phyloP scores from a whole-genome alignment of 352 stramenopile species.

The Sclerospora graminicola region DNA sequence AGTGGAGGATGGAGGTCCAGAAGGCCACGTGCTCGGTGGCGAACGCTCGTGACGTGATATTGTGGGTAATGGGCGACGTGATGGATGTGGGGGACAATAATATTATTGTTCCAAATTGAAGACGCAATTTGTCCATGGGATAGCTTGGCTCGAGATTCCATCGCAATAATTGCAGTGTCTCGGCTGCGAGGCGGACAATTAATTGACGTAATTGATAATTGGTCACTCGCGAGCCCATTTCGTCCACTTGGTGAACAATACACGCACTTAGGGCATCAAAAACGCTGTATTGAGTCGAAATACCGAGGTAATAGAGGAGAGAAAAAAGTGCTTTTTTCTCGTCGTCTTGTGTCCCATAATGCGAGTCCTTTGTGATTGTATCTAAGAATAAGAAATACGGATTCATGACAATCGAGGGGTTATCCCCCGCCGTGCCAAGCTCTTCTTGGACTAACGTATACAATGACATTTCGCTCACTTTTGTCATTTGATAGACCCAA shows the following conservation, averaged over 20 bases:
- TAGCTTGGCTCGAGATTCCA: slow-evolving; percentile 21
- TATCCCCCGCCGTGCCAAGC: slow-evolving; percentile 6
- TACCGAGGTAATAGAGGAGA: slow-evolving; percentile 24
- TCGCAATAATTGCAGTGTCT: slow-evolving; percentile 8
- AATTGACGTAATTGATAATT: slow-evolving; percentile 23
- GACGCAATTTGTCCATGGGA: too few species aligned
- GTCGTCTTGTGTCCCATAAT: slow-evolving; percentile 21
- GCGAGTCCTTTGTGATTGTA: slow-evolving; percentile 24
- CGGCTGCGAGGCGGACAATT: slow-evolving; percentile 12
- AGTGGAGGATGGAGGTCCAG: too few species aligned
- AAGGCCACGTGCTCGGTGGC: too few species aligned
- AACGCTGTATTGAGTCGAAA: slow-evolving; percentile 10
- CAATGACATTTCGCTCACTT: slow-evolving; percentile 34
- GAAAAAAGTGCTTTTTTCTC: slow-evolving; percentile 5
- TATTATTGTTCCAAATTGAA: too few species aligned
- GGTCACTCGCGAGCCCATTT: slow-evolving; percentile 5
- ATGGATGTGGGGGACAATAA: too few species aligned
- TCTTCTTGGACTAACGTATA: slow-evolving; percentile 19
- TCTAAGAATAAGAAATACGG: slow-evolving; percentile 44
- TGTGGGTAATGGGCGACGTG: too few species aligned
- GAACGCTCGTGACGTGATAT: too few species aligned
- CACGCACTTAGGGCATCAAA: slow-evolving; percentile 29
- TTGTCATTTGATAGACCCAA: slow-evolving; percentile 41
- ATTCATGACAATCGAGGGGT: slow-evolving; percentile 13
- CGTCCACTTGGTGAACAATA: slow-evolving; percentile 12